These are phyloP conservation scores for Trichoderma cornu-damae DNA, from an alignment of 2,329 filamentous ascomycete genomes.

Conservation along the genomic window DNA sequence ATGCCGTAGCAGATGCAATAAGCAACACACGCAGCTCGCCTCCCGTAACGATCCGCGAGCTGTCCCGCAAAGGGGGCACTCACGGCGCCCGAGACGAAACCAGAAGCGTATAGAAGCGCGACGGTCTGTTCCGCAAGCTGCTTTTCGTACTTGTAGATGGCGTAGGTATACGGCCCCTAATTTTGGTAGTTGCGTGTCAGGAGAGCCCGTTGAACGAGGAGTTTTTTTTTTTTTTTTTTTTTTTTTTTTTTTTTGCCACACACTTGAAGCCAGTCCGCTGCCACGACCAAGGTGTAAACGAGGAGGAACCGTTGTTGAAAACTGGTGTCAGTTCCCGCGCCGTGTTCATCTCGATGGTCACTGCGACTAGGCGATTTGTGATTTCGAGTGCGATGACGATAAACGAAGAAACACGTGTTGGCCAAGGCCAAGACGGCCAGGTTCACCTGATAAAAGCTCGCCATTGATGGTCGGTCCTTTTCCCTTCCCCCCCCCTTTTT, in stretches of 20 bases:
- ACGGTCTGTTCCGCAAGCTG: conserved; percentile 40
- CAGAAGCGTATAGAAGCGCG: conserved; percentile 42
- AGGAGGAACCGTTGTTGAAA: conserved; percentile 17
- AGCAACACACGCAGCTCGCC: conserved; percentile 46
- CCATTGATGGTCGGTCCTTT: not conserved
- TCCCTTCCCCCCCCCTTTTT: not conserved
- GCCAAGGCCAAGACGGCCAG: not conserved
- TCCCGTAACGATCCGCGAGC: conserved; percentile 42
- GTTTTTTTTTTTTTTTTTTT: too few species aligned
- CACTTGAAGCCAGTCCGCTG: conserved; percentile 34
- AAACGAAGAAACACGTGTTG: conserved; percentile 26
- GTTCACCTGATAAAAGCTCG: conserved; percentile 18
- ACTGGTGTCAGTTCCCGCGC: not conserved
- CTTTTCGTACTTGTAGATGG: conserved; percentile 49
- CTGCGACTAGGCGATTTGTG: not conserved
- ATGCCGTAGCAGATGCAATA: conserved; percentile 50
- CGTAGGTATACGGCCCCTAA: conserved; percentile 47
- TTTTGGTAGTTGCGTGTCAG: not conserved
- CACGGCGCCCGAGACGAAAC: conserved; percentile 46
- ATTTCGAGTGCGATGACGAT: conserved; percentile 20
- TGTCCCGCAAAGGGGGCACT: conserved; percentile 39
- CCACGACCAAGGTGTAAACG: conserved; percentile 30
- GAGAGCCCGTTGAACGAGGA: not conserved
- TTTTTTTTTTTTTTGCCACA: too few species aligned
- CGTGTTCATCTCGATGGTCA: not conserved